These are phyloP conservation scores for Cyberlindnera suaveolens DNA, from an alignment of 805 yeast genomes.

Conservation along the genomic window DNA sequence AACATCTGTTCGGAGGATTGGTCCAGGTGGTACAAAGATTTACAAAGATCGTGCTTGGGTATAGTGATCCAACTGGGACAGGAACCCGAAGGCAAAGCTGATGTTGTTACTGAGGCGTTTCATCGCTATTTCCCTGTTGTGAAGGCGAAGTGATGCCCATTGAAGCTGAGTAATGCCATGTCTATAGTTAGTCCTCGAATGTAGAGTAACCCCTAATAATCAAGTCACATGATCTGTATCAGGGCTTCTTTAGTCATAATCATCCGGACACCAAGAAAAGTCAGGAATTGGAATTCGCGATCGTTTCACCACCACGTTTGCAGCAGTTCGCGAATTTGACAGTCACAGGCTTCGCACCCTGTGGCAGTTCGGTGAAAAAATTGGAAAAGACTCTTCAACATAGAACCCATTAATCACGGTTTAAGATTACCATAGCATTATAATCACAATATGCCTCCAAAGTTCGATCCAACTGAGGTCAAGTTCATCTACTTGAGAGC, in stretches of 20 bases:
- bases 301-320: neutral
- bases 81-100: constrained; percentile 13
- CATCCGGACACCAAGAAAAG: too few species aligned
- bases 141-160: constrained; percentile 3
- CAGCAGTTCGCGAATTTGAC: neutral
- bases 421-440: neutral
- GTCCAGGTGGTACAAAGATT: constrained; percentile 24
- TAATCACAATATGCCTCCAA: constrained; percentile 79
- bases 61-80: constrained; percentile 14
- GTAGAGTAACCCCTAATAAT: neutral
- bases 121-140: constrained; percentile 44
- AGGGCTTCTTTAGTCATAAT: neutral
- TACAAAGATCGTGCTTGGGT: constrained; percentile 27
- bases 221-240: neutral
- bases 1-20: constrained; percentile 26
- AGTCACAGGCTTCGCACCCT: neutral
- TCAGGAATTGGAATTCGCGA: too few species aligned
- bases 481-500: constrained; percentile 98
- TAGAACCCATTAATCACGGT: neutral
- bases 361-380: constrained; percentile 3
- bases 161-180: constrained; percentile 3
- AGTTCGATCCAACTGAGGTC: constrained; percentile 98
- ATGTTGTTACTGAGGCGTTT: constrained; percentile 27
- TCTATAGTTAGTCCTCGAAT: neutral
- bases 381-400: neutral